phyloP scores from a whole-genome alignment of 768 basidiomycete species.

The Piloderma croceum region DNA sequence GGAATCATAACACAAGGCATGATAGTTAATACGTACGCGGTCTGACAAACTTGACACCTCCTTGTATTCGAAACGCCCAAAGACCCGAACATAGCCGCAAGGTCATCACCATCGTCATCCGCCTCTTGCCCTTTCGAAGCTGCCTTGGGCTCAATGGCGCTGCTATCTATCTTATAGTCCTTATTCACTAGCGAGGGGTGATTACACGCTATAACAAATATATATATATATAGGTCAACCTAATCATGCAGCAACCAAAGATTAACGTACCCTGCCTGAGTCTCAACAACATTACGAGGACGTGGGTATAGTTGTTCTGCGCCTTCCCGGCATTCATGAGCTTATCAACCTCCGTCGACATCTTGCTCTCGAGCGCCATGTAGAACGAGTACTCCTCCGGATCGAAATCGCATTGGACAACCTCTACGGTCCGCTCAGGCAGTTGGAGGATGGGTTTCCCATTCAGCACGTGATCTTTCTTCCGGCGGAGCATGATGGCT shows the following conservation, averaged over 20 bases:
- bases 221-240: not conserved
- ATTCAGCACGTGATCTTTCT: slow-evolving; percentile 65
- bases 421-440: slow-evolving; percentile 64
- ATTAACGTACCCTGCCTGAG: slow-evolving; percentile 74
- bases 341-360: slow-evolving; percentile 62
- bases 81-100: slow-evolving; percentile 67
- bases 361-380: slow-evolving; percentile 58
- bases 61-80: slow-evolving; percentile 52
- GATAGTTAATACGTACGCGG: no score
- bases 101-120: slow-evolving; percentile 64
- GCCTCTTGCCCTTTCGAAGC: slow-evolving; percentile 34
- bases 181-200: slow-evolving; percentile 81
- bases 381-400: slow-evolving; percentile 78
- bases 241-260: not conserved
- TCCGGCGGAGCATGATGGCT: slow-evolving; percentile 84
- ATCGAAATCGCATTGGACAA: slow-evolving; percentile 77
- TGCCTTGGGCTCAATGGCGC: slow-evolving; percentile 66
- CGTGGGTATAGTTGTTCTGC: slow-evolving; percentile 59
- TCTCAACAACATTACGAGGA: slow-evolving; percentile 68
- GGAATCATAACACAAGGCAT: slow-evolving; percentile 20
- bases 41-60: slow-evolving; percentile 78
- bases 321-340: slow-evolving; percentile 48
- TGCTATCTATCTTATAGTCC: slow-evolving; percentile 66
- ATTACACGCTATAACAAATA: slow-evolving; percentile 63
- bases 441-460: slow-evolving; percentile 81